These are phyloP conservation scores for Jaltomata sinuosa DNA, from an alignment of 257 asterid species.

Conservation along the genomic window DNA sequence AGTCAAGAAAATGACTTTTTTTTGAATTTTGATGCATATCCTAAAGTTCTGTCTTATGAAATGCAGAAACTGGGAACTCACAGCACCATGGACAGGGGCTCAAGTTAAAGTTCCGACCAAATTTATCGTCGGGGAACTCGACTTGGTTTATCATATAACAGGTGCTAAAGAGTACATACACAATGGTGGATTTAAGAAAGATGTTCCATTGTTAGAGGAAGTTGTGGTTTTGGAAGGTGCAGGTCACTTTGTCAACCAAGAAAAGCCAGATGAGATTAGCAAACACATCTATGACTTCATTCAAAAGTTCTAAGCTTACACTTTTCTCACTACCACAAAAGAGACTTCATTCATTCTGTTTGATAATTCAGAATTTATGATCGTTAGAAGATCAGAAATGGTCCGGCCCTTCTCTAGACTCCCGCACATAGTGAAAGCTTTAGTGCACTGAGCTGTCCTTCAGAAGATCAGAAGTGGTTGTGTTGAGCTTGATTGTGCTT, in stretches of 20 bases:
- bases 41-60: not conserved
- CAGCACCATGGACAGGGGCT: conserved; percentile 17
- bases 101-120: conserved; percentile 16
- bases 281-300: conserved; percentile 5
- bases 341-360: too few relatives aligned
- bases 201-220: conserved; percentile 11
- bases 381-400: too few relatives aligned
- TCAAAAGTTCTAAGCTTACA: not conserved
- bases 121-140: conserved; percentile 5
- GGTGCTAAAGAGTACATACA: conserved; percentile 15
- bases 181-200: conserved; percentile 6
- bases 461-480: too few relatives aligned
- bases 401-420: too few relatives aligned
- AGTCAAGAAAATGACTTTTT: not conserved
- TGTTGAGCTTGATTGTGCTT: too few relatives aligned
- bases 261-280: conserved; percentile 1
- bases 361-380: too few relatives aligned
- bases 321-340: not conserved
- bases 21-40: not conserved
- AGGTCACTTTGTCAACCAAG: conserved; percentile 9
- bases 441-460: too few relatives aligned
- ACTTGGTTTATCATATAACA: conserved; percentile 6
- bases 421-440: too few relatives aligned
- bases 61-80: conserved; percentile 16
- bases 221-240: conserved; percentile 6